A percentile compares a stretch with the other conserved stretches of the same genome.
These are phyloP conservation scores for Phaffomyces antillensis DNA, from an alignment of 805 yeast species.

Conservation along the genomic window DNA sequence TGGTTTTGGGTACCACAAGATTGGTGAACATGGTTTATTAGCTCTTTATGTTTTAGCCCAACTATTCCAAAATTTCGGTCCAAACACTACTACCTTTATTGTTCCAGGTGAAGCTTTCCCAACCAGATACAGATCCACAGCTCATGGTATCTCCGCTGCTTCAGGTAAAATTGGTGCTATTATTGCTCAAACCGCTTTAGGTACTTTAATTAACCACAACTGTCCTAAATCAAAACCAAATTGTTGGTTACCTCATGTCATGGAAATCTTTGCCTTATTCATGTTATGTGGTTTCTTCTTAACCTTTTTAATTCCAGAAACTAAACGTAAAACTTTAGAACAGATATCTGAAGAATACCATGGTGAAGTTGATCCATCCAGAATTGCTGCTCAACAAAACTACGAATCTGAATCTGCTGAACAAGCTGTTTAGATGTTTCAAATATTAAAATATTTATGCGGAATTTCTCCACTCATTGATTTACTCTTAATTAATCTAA, in stretches of 20 bases:
- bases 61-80: slow-evolving; percentile 89
- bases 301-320: slow-evolving; percentile 74
- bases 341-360: slow-evolving; percentile 74
- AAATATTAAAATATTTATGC: background rate
- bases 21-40: slow-evolving; percentile 58
- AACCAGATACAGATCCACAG: slow-evolving; percentile 91
- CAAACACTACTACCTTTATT: slow-evolving; percentile 86
- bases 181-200: slow-evolving; percentile 80
- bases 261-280: slow-evolving; percentile 89
- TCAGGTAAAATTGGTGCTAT: slow-evolving; percentile 90
- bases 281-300: slow-evolving; percentile 73
- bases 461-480: background rate
- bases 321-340: slow-evolving; percentile 87
- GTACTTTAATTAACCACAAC: slow-evolving; percentile 74
- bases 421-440: slow-evolving; percentile 7
- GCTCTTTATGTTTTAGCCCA: slow-evolving; percentile 76
- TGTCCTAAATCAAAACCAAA: slow-evolving; percentile 50
- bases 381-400: slow-evolving; percentile 14
- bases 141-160: slow-evolving; percentile 93
- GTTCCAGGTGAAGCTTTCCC: slow-evolving; percentile 92
- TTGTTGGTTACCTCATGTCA: slow-evolving; percentile 87
- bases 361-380: slow-evolving; percentile 61
- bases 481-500: background rate
- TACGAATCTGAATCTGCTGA: slow-evolving; percentile 16
- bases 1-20: slow-evolving; percentile 77